A percentile compares a stretch with the other conserved stretches of the same genome.
Conservation (phyloP, 306 rosid species). For the Neltuma alba region DNA sequence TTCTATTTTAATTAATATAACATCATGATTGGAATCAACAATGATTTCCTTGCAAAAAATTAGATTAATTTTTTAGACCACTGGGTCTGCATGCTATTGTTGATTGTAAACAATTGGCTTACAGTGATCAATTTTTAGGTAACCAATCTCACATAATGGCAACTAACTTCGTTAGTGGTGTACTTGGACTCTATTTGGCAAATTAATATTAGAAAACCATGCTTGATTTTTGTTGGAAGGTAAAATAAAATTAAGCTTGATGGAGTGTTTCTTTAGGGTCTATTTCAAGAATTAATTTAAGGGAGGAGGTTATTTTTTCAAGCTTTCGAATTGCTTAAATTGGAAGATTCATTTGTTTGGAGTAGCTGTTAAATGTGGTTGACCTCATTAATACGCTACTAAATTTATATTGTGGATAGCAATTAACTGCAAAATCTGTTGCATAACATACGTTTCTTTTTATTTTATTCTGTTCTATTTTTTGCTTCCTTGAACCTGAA, state of each 20-base stretch:
- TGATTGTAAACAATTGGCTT: background rate
- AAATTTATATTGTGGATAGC: too few species aligned
- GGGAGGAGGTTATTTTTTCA: background rate
- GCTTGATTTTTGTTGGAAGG: background rate
- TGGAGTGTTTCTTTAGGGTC: background rate
- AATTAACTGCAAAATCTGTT: too few species aligned
- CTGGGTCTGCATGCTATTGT: background rate
- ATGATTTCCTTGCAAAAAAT: slow-evolving; percentile 3
- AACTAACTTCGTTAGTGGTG: background rate
- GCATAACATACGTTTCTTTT: too few species aligned
- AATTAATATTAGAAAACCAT: background rate
- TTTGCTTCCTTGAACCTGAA: background rate
- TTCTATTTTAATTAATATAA: slow-evolving; percentile 2
- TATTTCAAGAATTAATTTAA: too few species aligned
- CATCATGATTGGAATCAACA: background rate
- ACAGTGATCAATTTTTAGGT: background rate
- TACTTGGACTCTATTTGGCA: background rate
- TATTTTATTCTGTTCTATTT: background rate
- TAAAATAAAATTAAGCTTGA: background rate
- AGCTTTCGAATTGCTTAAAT: too few species aligned
- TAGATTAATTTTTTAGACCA: background rate
- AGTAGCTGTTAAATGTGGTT: background rate
- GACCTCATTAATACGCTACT: too few species aligned
- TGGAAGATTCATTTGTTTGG: background rate
- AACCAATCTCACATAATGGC: background rate